phyloP scores from a whole-genome alignment of 164 flowering plant genomes.

The Nymphaea colorata region DNA sequence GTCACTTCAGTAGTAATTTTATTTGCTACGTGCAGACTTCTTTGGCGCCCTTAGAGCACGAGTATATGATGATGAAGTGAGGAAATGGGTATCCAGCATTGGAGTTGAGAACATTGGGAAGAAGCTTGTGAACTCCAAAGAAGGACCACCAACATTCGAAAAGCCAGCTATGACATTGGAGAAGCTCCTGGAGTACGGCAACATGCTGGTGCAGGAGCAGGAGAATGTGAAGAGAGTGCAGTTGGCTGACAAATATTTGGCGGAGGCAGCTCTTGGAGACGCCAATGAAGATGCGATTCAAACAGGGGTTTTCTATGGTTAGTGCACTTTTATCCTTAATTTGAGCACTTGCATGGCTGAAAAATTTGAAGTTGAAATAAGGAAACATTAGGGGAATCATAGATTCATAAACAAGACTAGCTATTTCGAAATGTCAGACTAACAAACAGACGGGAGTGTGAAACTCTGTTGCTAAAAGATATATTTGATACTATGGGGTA shows the following conservation, averaged over 20 bases:
- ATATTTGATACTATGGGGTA: no score
- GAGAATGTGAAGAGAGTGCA: slow-evolving; percentile 54
- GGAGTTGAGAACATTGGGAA: slow-evolving; percentile 30
- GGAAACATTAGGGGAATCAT: no score
- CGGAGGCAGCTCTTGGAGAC: slow-evolving; percentile 36
- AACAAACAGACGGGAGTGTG: no score
- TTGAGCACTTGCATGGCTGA: not conserved
- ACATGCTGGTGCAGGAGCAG: slow-evolving; percentile 41
- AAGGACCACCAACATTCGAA: slow-evolving; percentile 39
- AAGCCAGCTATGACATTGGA: slow-evolving; percentile 34
- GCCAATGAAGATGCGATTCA: slow-evolving; percentile 29
- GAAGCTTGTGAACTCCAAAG: slow-evolving; percentile 44
- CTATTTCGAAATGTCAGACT: no score
- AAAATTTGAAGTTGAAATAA: no score
- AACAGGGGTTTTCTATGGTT: slow-evolving; percentile 25
- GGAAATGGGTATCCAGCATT: slow-evolving; percentile 34
- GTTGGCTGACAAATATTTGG: slow-evolving; percentile 34
- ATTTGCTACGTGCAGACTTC: slow-evolving; percentile 22
- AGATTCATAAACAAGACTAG: no score
- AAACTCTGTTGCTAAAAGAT: no score
- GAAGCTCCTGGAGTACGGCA: slow-evolving; percentile 38
- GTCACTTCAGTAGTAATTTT: not conserved
- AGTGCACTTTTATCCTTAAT: slow-evolving; percentile 8
- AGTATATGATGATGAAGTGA: slow-evolving; percentile 40
- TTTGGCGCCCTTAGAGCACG: slow-evolving; percentile 44